Conservation (phyloP, 345 rosid species). For the Kernera saxatilis region DNA sequence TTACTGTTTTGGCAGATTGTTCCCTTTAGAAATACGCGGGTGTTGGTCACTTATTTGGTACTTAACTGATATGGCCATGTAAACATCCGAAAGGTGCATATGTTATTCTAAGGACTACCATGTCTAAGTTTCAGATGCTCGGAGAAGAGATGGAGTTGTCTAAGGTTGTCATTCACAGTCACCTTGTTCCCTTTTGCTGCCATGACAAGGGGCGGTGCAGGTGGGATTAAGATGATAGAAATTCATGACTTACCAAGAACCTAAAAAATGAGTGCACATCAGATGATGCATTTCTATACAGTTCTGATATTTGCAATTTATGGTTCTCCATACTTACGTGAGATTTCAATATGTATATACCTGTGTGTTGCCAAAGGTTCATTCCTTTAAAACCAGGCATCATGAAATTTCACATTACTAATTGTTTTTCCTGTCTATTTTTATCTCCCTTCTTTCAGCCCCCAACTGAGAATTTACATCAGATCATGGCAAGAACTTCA, state of each 20-base stretch:
- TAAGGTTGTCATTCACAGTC: slow-evolving; percentile 67
- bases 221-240: slow-evolving; percentile 92
- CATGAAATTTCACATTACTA: slow-evolving; percentile 30
- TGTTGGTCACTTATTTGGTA: slow-evolving; percentile 37
- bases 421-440: slow-evolving; percentile 10
- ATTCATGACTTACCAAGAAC: slow-evolving; percentile 51
- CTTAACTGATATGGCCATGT: slow-evolving; percentile 47
- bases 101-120: slow-evolving; percentile 95
- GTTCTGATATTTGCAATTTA: slow-evolving; percentile 56
- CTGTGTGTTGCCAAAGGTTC: slow-evolving; percentile 17
- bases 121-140: slow-evolving; percentile 99
- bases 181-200: slow-evolving; percentile 93
- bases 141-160: slow-evolving; percentile 80
- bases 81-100: slow-evolving; percentile 67
- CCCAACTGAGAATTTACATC: slow-evolving; percentile 85
- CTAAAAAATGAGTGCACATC: slow-evolving; percentile 45
- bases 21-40: slow-evolving; percentile 13
- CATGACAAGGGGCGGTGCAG: slow-evolving; percentile 90
- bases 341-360: slow-evolving; percentile 35
- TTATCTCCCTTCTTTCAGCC: slow-evolving; percentile 56
- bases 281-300: slow-evolving; percentile 56
- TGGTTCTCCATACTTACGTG: slow-evolving; percentile 48
- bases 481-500: slow-evolving; percentile 87
- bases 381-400: slow-evolving; percentile 16
- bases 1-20: slow-evolving; percentile 21